Percentiles rank a stretch among this genome's conserved stretches.
Evolutionary conservation across 176 grass and related monocot genomes (phyloP).

Genomic region (Hsuehochloa calcarea): DNA sequence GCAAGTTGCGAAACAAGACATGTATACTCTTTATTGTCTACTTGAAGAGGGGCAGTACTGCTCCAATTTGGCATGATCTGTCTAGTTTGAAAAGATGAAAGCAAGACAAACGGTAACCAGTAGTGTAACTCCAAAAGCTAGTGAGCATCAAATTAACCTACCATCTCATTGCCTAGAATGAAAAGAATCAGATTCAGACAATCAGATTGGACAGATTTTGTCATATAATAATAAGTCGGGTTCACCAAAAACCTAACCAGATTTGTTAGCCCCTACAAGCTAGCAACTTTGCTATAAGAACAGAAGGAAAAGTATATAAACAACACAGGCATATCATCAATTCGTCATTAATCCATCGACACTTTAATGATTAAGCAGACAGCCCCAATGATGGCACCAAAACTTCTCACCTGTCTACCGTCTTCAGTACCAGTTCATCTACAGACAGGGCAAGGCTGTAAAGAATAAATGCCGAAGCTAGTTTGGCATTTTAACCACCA

Average conservation of each 20-base stretch:
- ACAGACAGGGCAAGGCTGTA: background rate
- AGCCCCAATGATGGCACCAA: slow-evolving; percentile 16
- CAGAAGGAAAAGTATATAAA: background rate
- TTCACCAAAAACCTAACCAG: slow-evolving; percentile 6
- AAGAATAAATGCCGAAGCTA: background rate
- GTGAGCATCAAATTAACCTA: background rate
- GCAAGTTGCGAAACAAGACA: background rate
- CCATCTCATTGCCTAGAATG: background rate
- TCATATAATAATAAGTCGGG: background rate
- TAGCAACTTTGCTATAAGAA: background rate
- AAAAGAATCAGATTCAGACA: slow-evolving; percentile 8
- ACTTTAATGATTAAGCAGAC: slow-evolving; percentile 10
- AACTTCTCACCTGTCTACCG: background rate
- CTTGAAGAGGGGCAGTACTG: slow-evolving; percentile 15
- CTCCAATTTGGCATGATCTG: background rate
- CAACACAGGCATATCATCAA: background rate
- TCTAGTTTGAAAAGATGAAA: background rate
- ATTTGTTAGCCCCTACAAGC: slow-evolving; percentile 8
- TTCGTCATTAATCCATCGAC: slow-evolving; percentile 6
- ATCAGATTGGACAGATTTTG: background rate
- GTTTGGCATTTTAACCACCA: slow-evolving; percentile 15
- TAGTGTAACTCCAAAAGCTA: background rate
- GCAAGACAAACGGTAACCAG: background rate
- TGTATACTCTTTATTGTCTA: background rate
- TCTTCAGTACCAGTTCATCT: background rate